phyloP scores from a whole-genome alignment of 2,329 filamentous ascomycete species.

The Xylariales sp. region DNA sequence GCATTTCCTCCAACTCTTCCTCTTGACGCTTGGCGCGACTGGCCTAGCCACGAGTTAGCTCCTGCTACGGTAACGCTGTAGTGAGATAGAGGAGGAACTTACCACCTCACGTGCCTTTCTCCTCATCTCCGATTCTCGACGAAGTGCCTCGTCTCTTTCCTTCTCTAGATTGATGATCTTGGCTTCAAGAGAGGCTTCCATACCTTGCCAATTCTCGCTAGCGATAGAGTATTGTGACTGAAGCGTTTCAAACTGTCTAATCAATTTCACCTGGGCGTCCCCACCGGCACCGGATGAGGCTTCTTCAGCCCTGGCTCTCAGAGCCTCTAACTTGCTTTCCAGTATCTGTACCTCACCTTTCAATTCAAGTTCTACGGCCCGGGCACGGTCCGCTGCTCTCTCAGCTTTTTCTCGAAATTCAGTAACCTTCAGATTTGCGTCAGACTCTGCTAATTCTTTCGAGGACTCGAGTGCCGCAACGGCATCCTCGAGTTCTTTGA shows the following conservation, averaged over 20 bases:
- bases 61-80: slow-evolving; percentile 44
- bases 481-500: slow-evolving; percentile 66
- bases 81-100: slow-evolving; percentile 52
- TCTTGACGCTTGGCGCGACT: slow-evolving; percentile 74
- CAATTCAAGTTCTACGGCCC: slow-evolving; percentile 78
- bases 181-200: slow-evolving; percentile 86
- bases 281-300: slow-evolving; percentile 83
- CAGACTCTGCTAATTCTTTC: slow-evolving; percentile 70
- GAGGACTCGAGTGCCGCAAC: slow-evolving; percentile 78
- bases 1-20: slow-evolving; percentile 82
- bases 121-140: slow-evolving; percentile 86
- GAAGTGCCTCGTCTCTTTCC: slow-evolving; percentile 87
- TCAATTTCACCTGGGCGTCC: slow-evolving; percentile 86
- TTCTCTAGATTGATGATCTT: slow-evolving; percentile 84
- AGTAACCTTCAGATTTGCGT: slow-evolving; percentile 54
- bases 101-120: slow-evolving; percentile 90
- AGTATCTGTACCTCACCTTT: slow-evolving; percentile 80
- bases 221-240: slow-evolving; percentile 96
- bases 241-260: slow-evolving; percentile 93
- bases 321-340: slow-evolving; percentile 89
- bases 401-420: slow-evolving; percentile 80
- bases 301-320: slow-evolving; percentile 88
- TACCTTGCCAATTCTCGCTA: slow-evolving; percentile 97
- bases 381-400: slow-evolving; percentile 76
- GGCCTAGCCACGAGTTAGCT: slow-evolving; percentile 60